Base-by-base conservation (phyloP, 495 filamentous ascomycete species). In the Xylaria grammica region DNA sequence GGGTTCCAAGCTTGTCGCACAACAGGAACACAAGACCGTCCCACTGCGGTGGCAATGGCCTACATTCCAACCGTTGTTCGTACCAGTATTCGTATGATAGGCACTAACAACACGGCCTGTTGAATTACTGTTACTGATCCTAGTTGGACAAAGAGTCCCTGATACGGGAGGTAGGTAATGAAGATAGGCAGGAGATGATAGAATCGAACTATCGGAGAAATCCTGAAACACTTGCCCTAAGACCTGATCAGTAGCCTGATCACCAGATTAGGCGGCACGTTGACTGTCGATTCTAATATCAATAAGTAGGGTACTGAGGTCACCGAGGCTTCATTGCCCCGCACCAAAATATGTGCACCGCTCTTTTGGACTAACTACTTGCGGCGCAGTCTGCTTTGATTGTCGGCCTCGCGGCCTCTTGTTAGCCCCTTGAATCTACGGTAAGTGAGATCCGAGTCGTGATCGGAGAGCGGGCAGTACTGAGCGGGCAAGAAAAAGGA, bases 121-220 rank as follows among this genome's bases (percentile, higher is more conserved):
- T 38, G 26, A 36, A 54, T 45, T 36, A 55, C 34, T 51, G 27
- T 48, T 48, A 50, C 38, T 40, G 26, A 38, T 52, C 60, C 27
- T 63, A 27, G 32, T 63, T 55, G 27, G 40, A 34, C 50, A 54
- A 11, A 36, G 9, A 11, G 29, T 17, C 0, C n/a, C 38, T 36
- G 48, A 19, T 32, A 46, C 60, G 29, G 22, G 48, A 55, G 51
- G 42, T 57, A 55, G 51, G 26, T 57, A 58, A 63, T 62, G 48
- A 54, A 38, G 61, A 63, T 63, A 50, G 40, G 30, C 61, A 56
- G 49, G 60, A 46, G 50, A 44, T 52, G 11, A 44, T 36, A 57
- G 17, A 51, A 29, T 32, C 45, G 44, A 51, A 54, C 40, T 32
- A 57, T 40, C 42, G 42, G 44, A 5, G 32, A 56, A 20, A 40